Evolutionary conservation across 768 basidiomycete species (phyloP).

Genomic region (Psilocybe cyanescens): DNA sequence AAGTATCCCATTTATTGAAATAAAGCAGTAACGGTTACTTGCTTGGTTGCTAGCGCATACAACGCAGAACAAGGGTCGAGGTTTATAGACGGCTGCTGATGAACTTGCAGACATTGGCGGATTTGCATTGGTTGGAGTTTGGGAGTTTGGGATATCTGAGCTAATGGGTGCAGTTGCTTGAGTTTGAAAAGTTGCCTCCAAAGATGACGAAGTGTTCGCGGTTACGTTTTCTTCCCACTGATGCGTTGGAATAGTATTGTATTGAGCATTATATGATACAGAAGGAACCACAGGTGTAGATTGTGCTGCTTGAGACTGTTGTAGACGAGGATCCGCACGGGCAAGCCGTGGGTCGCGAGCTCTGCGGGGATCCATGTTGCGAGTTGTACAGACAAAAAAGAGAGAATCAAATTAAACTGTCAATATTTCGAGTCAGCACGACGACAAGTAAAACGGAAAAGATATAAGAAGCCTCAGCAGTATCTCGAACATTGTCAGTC

Average conservation of each 20-base stretch:
- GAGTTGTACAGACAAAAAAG: slow-evolving; percentile 13
- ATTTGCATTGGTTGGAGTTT: slow-evolving; percentile 7
- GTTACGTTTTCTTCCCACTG: slow-evolving; percentile 32
- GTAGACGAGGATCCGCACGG: slow-evolving; percentile 68
- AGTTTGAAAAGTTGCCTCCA: slow-evolving; percentile 14
- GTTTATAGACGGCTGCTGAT: slow-evolving; percentile 47
- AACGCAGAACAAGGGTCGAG: slow-evolving; percentile 89
- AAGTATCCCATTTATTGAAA: slow-evolving; percentile 2
- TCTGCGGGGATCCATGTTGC: slow-evolving; percentile 78
- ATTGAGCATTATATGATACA: slow-evolving; percentile 32
- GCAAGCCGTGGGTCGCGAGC: slow-evolving; percentile 82
- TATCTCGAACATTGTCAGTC: slow-evolving; percentile 89
- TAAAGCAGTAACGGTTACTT: slow-evolving; percentile 28
- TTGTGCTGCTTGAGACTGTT: slow-evolving; percentile 29
- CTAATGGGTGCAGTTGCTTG: slow-evolving; percentile 7
- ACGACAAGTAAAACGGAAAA: slow-evolving; percentile 6
- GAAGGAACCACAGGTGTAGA: slow-evolving; percentile 27
- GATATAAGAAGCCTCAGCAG: slow-evolving; percentile 68
- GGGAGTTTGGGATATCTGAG: slow-evolving; percentile 7
- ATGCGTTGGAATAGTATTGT: slow-evolving; percentile 11
- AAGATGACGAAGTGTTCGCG: slow-evolving; percentile 9
- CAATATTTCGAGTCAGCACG: not conserved
- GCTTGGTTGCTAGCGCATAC: slow-evolving; percentile 99
- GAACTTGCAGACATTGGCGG: slow-evolving; percentile 1
- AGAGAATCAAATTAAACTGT: slow-evolving; percentile 3